Conservation (phyloP, 1,139 yeast species). For the Geotrichum armillariae region DNA sequence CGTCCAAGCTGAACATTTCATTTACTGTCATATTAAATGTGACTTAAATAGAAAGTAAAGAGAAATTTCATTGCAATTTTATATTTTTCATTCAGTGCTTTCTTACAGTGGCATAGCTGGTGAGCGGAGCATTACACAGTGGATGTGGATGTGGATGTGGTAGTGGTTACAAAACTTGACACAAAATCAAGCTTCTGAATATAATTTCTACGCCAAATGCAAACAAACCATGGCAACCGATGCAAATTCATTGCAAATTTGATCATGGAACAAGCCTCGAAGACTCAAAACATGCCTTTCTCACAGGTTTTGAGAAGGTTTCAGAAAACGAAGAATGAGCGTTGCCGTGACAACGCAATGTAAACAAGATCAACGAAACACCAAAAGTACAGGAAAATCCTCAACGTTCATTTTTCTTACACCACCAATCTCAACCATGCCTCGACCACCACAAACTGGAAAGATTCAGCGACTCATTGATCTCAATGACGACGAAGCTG, state of each 20-base stretch:
- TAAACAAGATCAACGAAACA: not conserved
- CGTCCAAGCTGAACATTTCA: not conserved
- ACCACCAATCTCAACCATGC: too few species aligned
- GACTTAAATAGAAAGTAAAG: not conserved
- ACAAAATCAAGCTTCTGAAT: too few species aligned
- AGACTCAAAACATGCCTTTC: not conserved
- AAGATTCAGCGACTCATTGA: constrained; percentile 8
- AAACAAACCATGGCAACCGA: not conserved
- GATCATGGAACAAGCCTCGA: too few species aligned
- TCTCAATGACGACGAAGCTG: constrained; percentile 36
- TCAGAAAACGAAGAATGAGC: not conserved
- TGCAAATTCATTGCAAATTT: not conserved
- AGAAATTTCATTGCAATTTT: not conserved
- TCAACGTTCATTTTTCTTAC: too few species aligned
- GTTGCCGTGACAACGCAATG: not conserved
- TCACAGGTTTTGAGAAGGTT: not conserved
- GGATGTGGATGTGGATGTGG: too few species aligned
- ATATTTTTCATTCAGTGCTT: not conserved
- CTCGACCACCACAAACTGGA: constrained; percentile 3
- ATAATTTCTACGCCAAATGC: too few species aligned
- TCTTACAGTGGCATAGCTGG: not conserved
- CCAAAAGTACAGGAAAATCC: too few species aligned
- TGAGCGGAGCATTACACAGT: not conserved
- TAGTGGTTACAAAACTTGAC: not conserved
- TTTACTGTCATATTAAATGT: not conserved